Percentiles rank a stretch among this genome's conserved stretches.
These are phyloP conservation scores for Microbotryum violaceum DNA, from an alignment of 1,284 basidiomycete genomes.

Conservation along the genomic window DNA sequence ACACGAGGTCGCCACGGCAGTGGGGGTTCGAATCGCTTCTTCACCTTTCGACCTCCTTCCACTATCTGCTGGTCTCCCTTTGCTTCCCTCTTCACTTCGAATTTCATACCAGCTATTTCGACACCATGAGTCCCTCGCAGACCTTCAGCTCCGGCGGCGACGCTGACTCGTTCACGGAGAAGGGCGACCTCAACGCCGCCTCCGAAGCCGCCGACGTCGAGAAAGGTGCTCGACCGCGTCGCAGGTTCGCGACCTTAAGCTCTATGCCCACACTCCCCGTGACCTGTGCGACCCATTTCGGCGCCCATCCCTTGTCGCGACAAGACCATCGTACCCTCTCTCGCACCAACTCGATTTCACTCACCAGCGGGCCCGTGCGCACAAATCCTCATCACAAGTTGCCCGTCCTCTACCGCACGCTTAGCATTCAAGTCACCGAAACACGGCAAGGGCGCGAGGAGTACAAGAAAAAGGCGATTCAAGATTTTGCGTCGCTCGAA, in stretches of 20 bases:
- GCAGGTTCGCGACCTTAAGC: not conserved
- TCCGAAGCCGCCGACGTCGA: no score
- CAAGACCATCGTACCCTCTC: conserved; percentile 16
- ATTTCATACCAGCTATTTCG: no score
- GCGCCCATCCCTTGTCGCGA: not conserved
- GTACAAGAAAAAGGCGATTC: not conserved
- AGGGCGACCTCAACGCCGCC: no score
- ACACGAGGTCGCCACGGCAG: no score
- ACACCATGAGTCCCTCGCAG: no score
- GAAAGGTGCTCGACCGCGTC: not conserved
- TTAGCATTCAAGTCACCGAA: conserved; percentile 21
- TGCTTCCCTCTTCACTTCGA: no score
- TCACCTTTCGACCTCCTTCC: no score
- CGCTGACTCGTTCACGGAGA: no score
- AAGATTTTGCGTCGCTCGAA: conserved; percentile 45
- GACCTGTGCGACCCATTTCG: not conserved
- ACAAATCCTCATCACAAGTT: conserved; percentile 14
- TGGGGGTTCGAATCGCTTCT: no score
- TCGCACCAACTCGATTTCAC: conserved; percentile 14
- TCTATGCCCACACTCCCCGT: not conserved
- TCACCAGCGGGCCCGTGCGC: conserved; percentile 11
- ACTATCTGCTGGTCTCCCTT: no score
- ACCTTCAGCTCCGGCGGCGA: no score
- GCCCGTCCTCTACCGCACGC: conserved; percentile 36
- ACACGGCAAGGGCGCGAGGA: not conserved